Base-by-base conservation (phyloP, 306 rosid genomes). In the Quercus bicolor region DNA sequence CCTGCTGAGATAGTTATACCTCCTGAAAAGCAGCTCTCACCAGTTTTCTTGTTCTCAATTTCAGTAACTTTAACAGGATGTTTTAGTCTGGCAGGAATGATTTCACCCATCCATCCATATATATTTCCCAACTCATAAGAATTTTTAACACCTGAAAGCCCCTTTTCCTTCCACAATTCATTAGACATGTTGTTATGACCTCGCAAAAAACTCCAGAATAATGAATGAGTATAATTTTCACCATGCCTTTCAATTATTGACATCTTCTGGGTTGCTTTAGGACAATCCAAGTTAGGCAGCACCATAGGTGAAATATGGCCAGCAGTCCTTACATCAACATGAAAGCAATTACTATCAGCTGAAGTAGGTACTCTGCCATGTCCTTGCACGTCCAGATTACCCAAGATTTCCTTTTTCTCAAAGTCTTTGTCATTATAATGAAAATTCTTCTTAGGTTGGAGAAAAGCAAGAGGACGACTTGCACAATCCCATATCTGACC, bases 401-500 rank as follows among this genome's bases (percentile, higher is more conserved):
- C 80, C 62, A 85, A 75, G 80, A 79, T 31, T 57, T 80, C 85
- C 60, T 84, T 86, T 45, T 74, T 77, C n/a, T n/a, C 62, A 62
- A 53, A 78, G 33, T 81, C 84, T 56, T 73, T 69, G 57, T 68
- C 84, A 72, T 83, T 86, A 76, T 34, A 81, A 56, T 81, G 77
- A 45, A 73, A 78, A 72, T 62, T 55, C 71, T 54, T 83, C 84
- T 87, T 84, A 1, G 78, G 68, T 72, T 75, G 89, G 76, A 85
- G 78, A 54, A 82, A 70, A 12, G 77, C 81, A 80, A 92, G 83
- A 1, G 98, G 92, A 29, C 84, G 82, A 86, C 88, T 86, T 23
- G 95, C 97, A 74, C 84, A 85, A 89, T 86, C 86, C 90, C 93
- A 91, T 84, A 91, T 72, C 78, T 84, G 93, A 61, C 97, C 90